phyloP scores from a whole-genome alignment of 768 basidiomycete genomes.

The Hypsizygus marmoreus region DNA sequence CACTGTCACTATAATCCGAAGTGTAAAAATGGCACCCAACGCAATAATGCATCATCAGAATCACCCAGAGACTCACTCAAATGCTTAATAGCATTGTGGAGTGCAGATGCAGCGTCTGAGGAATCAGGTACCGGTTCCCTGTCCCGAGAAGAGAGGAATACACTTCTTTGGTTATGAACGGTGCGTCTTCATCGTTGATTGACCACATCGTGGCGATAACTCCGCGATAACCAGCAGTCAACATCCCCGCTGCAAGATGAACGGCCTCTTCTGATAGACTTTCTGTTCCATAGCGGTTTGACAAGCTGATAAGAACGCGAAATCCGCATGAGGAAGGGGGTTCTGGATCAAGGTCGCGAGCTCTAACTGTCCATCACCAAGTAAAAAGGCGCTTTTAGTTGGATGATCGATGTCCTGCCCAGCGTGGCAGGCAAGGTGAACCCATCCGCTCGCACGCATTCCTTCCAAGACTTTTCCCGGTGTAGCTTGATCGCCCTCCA shows the following conservation, averaged over 20 bases:
- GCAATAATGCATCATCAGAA: too few species aligned
- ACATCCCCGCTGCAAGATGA: conserved; percentile 45
- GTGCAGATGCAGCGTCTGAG: too few species aligned
- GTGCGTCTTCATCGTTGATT: too few species aligned
- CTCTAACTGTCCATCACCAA: conserved; percentile 20
- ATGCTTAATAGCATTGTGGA: too few species aligned
- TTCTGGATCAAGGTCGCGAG: conserved; percentile 23
- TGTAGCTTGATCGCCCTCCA: background rate
- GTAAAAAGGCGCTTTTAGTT: conserved; percentile 17
- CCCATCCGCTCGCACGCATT: conserved; percentile 15
- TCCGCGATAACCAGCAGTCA: conserved; percentile 30
- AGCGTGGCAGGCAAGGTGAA: conserved; percentile 43
- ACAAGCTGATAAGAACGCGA: conserved; percentile 51
- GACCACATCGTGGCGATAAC: conserved; percentile 46
- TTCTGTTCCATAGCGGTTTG: conserved; percentile 38
- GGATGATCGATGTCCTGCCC: conserved; percentile 28
- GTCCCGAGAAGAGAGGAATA: too few species aligned
- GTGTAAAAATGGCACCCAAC: too few species aligned
- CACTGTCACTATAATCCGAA: too few species aligned
- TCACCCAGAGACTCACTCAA: too few species aligned
- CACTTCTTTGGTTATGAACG: too few species aligned
- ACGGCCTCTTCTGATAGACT: conserved; percentile 28
- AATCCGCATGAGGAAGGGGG: conserved; percentile 24
- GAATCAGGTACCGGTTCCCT: too few species aligned
- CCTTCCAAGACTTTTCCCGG: background rate